A percentile compares a stretch with the other conserved stretches of the same genome.
These are phyloP conservation scores for Trametes pubescens DNA, from an alignment of 1,284 basidiomycete species.

Conservation along the genomic window DNA sequence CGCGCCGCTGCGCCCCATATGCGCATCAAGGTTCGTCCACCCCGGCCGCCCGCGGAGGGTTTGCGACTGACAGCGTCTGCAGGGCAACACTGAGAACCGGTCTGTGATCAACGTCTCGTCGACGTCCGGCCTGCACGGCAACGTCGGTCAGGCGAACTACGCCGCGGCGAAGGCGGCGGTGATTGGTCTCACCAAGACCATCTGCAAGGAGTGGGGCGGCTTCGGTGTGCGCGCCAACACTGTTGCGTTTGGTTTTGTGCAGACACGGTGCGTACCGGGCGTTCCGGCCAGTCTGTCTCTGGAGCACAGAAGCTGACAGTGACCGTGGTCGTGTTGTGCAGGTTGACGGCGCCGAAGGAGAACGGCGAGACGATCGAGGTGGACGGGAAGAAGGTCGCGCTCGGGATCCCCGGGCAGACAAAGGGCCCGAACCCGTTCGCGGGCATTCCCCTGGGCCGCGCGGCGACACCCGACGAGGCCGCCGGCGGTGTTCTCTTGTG, in stretches of 20 bases:
- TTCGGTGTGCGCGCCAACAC: conserved; percentile 87
- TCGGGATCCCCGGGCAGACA: conserved; percentile 71
- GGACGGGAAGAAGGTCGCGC: conserved; percentile 82
- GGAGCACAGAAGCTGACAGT: neutral
- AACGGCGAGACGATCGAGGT: conserved; percentile 80
- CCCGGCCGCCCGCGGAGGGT: neutral
- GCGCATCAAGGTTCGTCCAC: conserved; percentile 69
- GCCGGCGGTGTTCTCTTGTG: conserved; percentile 78
- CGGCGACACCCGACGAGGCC: conserved; percentile 81
- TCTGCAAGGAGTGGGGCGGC: conserved; percentile 87
- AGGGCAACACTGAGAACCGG: conserved; percentile 67
- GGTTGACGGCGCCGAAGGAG: conserved; percentile 67
- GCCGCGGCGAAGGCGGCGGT: conserved; percentile 82
- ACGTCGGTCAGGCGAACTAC: conserved; percentile 88
- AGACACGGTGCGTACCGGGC: conserved; percentile 61
- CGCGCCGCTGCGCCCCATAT: conserved; percentile 87
- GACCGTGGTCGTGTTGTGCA: conserved; percentile 7
- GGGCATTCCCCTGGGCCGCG: conserved; percentile 77
- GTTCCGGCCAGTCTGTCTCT: neutral
- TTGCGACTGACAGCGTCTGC: conserved; percentile 3
- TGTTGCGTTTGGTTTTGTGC: conserved; percentile 80
- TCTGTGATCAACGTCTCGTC: conserved; percentile 84
- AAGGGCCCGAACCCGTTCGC: conserved; percentile 46
- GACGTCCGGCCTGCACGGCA: conserved; percentile 80
- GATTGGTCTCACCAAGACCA: conserved; percentile 83